Evolutionary conservation across 441 rosid genomes (phyloP), one percentile per base, ranked within the genome.

Genomic region (Erodium moschatum): DNA sequence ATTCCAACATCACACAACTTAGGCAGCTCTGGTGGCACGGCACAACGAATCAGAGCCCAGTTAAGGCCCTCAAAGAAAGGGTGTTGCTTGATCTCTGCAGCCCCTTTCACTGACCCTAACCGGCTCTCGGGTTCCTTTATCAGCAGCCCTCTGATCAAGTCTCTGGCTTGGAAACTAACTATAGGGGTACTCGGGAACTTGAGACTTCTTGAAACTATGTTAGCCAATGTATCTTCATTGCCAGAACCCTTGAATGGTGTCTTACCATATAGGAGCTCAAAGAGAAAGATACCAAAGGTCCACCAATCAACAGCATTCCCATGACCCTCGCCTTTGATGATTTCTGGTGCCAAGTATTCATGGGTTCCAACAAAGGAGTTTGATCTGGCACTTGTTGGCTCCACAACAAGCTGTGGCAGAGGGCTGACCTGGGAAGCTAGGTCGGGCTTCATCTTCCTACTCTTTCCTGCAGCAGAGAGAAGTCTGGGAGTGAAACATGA

Each of bases 301-400:
- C 92, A 87, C 92, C 92, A 87, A 72, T 87, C 92, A 63, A 87
- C 92, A 33, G 92, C 84, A 74, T 81, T 85, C 68, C 92, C 92
- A 72, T 88, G 94, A 62, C 89, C 90, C 65, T 86, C 87, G 8
- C 86, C 84, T 73, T 84, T 86, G 82, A 88, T 79, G 74, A 88
- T 88, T 76, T 88, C 94, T 6, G 94, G 94, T 33, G 91, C 89
- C 48, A 86, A 82, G 77, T 88, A 88, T 67, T 88, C 95, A 15
- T 85, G 85, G 9, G 91, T 86, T 38, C 95, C 95, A 0, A 88
- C 95, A 69, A 88, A 86, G 61, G 95, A 88, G 77, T 88, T 88
- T 5, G 95, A 88, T 52, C 91, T 77, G 11, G 91, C 95, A 54
- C 79, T 69, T 10, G 91, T 88, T 61, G 95, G 95, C 80, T 88